Base-by-base conservation (phyloP, 2,329 filamentous ascomycete genomes). In the Alternaria ethzedia region DNA sequence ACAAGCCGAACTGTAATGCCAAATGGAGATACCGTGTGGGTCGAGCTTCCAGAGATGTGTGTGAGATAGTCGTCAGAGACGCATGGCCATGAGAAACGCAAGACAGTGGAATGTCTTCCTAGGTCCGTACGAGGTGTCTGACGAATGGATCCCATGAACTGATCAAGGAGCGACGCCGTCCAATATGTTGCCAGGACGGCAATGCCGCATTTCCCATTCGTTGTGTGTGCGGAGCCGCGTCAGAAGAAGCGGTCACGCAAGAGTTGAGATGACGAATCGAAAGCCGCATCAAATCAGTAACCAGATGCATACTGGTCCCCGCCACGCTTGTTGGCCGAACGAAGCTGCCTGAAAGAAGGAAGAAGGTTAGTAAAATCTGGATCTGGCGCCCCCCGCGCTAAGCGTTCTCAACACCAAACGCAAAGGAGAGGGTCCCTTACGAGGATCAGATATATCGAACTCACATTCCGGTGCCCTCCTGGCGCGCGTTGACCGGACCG, bases 381-480 rank as follows among this genome's bases (percentile, higher is more conserved):
- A 82, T 85, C 84, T 86, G 70, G 70, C 72, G 74, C 73, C 91
- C 88, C 85, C 82, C 84, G 86, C 87, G 89, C 87, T 87, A 87
- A 92, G 90, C 89, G 87, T 89, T 88, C 86, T 86, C 79, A 89
- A 90, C 89, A 92, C 88, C 88, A 91, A 90, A 92, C 90, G 90
- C 89, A 90, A 89, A 91, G 89, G 90, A 90, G 88, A 90, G 86
- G 88, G 87, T 89, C 91, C 91, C 92, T 95, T 94, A 93, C 91
- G 90, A 92, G 88, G 89, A 91, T 90, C 88, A 85, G 81, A 84
- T 85, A 85, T 86, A 83, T 85, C 86, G 88, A 86, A 96, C 94
- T 97, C 92, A 97, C 94, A 97, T 97, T 92, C 93, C 91, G 76
- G 93, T 90, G 85, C 94, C 90, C 88, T 95, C 94, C 84, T 92